Evolutionary conservation across 345 rosid genomes (phyloP), one percentile per base, ranked within the genome.

Genomic region (Turnera subulata): DNA sequence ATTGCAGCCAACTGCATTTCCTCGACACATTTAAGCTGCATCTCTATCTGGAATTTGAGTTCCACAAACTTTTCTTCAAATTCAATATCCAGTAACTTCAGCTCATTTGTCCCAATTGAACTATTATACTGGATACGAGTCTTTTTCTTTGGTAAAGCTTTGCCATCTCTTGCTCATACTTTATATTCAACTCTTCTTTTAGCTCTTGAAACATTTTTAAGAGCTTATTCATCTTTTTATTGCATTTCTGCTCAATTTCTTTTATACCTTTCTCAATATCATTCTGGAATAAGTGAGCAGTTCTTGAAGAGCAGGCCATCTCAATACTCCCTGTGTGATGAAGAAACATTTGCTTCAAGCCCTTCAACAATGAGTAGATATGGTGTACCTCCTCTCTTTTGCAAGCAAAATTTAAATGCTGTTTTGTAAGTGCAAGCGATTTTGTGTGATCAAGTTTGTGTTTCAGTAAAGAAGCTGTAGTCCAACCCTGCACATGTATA

Each of bases 401-500:
- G 83, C 97, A 93, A 42, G 46, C 29, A 61, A 82, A 87, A 53
- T 77, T 75, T 51, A 93, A 68, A 71, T 71, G 82, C 66, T 74
- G 63, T 74, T 77, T 82, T 35, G 91, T 94, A 57, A 74, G 82
- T 39, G 54, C 82, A 69, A 93, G 68, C 18, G 96, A 85, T 70
- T 78, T 84, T 68, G 69, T 79, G 70, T 64, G 84, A 69, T 71
- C 65, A 61, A 84, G 69, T 71, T 84, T 85, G 64, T 78, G 68
- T 82, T 81, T 82, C 71, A 70, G 64, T 78, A 85, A 59, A 67
- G 86, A 80, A 56, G 87, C 88, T 64, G 90, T 84, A 59, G 70
- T 85, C 97, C 99, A 88, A 69, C 85, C 82, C 99, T 93, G 63
- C 72, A 75, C 67, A 42, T 48, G 46, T 22, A 65, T 22, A 59